Conservation (phyloP, 2,329 filamentous ascomycete genomes). For the Paecilomyces dactylethromorphus region DNA sequence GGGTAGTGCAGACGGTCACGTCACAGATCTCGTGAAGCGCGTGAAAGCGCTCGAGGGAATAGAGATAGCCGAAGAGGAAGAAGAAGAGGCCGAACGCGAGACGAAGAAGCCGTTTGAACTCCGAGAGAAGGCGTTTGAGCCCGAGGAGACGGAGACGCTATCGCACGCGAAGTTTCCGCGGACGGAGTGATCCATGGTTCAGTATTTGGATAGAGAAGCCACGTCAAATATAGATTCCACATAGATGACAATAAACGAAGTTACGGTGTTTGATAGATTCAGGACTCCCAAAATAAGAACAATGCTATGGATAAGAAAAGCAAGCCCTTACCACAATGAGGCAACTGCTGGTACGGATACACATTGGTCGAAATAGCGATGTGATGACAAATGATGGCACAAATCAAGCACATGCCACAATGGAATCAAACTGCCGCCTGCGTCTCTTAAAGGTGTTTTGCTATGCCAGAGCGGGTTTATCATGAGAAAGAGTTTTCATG, state of each 20-base stretch:
- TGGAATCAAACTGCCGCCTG: neutral
- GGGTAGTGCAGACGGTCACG: slow-evolving; percentile 75
- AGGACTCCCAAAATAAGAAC: neutral
- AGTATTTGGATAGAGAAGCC: neutral
- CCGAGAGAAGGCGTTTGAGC: slow-evolving; percentile 9
- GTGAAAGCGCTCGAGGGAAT: slow-evolving; percentile 57
- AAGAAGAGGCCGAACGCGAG: slow-evolving; percentile 23
- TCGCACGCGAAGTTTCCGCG: neutral
- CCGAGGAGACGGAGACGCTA: slow-evolving; percentile 1
- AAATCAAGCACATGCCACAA: no score
- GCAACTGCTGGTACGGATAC: neutral
- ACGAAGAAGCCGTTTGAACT: slow-evolving; percentile 13
- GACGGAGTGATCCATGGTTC: neutral
- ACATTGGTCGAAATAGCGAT: neutral
- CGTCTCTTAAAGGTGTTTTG: neutral
- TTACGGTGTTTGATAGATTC: neutral
- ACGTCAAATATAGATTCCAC: neutral
- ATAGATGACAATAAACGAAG: neutral
- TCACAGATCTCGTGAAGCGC: slow-evolving; percentile 70
- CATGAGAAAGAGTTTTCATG: neutral
- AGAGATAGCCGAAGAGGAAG: slow-evolving; percentile 21
- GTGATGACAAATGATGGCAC: no score
- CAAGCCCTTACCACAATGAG: neutral
- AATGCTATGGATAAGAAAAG: neutral
- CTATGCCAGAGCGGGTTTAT: neutral